phyloP scores from a whole-genome alignment of 2,329 filamentous ascomycete species.

The Sordariomycetes sp. region DNA sequence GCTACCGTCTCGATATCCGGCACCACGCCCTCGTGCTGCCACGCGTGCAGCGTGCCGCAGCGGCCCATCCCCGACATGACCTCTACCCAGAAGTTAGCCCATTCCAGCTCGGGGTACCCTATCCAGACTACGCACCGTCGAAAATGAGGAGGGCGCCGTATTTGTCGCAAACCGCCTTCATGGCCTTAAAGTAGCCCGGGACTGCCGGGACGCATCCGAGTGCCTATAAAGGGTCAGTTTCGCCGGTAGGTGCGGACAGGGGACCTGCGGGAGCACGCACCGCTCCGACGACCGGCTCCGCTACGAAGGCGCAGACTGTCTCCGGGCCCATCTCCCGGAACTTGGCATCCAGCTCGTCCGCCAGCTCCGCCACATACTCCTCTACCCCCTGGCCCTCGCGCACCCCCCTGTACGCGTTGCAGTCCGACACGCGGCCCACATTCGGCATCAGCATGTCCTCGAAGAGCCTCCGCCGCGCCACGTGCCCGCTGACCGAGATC shows the following conservation, averaged over 20 bases:
- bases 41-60: conserved; percentile 49
- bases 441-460: conserved; percentile 43
- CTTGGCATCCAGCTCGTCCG: conserved; percentile 54
- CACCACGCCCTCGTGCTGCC: conserved; percentile 42
- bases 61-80: conserved; percentile 61
- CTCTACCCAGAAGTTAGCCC: conserved; percentile 18
- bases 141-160: conserved; percentile 65
- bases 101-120: too few species aligned
- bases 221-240: not conserved
- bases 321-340: conserved; percentile 54
- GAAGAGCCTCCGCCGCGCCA: conserved; percentile 48
- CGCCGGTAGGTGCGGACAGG: too few species aligned
- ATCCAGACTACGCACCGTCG: conserved; percentile 36
- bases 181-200: conserved; percentile 57
- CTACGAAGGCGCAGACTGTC: conserved; percentile 59
- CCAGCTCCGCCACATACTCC: conserved; percentile 49
- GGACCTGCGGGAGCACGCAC: conserved; percentile 12
- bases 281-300: not conserved
- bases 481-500: conserved; percentile 53
- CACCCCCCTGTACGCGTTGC: conserved; percentile 53
- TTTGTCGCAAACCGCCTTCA: conserved; percentile 57
- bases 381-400: conserved; percentile 11
- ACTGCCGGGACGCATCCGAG: conserved; percentile 59
- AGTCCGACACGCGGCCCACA: conserved; percentile 53
- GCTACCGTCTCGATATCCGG: conserved; percentile 59